Evolutionary conservation across 352 stramenopile genomes (phyloP).

Genomic region (Globisporangium nodosum): DNA sequence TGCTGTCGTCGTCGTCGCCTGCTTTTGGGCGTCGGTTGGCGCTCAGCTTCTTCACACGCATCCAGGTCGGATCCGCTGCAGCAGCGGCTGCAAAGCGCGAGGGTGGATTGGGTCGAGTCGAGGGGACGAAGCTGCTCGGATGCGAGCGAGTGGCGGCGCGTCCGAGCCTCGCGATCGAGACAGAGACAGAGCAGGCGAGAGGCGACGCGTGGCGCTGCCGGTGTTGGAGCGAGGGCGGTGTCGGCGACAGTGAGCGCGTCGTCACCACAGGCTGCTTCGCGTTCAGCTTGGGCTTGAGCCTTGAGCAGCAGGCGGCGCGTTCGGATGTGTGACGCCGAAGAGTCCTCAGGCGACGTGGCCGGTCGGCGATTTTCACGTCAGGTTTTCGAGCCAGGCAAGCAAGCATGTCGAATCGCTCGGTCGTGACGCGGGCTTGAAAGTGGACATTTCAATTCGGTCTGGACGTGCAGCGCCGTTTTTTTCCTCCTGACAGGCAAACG

Average conservation of each 20-base stretch:
- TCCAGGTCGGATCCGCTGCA: slow-evolving; percentile 16
- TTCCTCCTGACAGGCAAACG: no score
- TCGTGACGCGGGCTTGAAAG: background rate
- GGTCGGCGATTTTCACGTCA: background rate
- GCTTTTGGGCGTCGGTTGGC: slow-evolving; percentile 53
- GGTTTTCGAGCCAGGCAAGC: background rate
- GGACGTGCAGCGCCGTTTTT: no score
- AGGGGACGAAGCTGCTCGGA: no score
- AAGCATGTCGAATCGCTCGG: background rate
- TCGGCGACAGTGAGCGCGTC: background rate
- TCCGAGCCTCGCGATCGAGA: background rate
- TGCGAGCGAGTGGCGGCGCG: no score
- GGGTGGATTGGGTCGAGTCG: background rate
- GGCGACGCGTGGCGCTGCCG: no score
- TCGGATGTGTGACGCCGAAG: background rate
- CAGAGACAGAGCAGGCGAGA: background rate
- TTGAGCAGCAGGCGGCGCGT: background rate
- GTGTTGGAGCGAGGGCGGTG: background rate
- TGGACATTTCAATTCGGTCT: background rate
- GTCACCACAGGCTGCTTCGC: background rate
- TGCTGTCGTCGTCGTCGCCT: slow-evolving; percentile 50
- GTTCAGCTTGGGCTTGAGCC: no score
- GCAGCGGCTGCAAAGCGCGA: background rate
- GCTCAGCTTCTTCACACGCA: slow-evolving; percentile 80
- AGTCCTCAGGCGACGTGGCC: slow-evolving; percentile 1